Conservation (phyloP, 1,284 basidiomycete genomes). For the Irpex sp. region DNA sequence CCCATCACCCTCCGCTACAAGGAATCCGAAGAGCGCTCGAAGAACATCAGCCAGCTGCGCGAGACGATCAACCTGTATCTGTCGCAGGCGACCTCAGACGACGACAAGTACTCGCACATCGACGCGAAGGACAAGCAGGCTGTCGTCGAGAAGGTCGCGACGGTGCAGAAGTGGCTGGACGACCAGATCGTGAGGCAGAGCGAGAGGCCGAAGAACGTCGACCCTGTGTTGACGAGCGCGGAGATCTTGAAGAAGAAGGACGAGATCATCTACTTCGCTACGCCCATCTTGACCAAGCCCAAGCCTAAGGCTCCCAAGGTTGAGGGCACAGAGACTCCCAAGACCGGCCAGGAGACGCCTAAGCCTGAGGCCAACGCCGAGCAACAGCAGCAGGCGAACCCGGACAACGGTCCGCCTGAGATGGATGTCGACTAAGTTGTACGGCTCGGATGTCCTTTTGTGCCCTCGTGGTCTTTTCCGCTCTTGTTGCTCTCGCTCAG, state of each 20-base stretch:
- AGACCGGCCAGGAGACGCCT: constrained; percentile 68
- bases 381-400: constrained; percentile 47
- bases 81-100: constrained; percentile 80
- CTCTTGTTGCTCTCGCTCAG: not conserved
- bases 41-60: constrained; percentile 78
- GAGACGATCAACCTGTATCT: constrained; percentile 90
- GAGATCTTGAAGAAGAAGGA: constrained; percentile 92
- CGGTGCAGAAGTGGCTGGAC: constrained; percentile 92
- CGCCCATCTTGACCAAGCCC: constrained; percentile 87
- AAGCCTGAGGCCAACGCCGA: constrained; percentile 45
- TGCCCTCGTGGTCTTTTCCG: not conserved
- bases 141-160: constrained; percentile 86
- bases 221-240: constrained; percentile 82
- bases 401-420: constrained; percentile 64
- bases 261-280: constrained; percentile 87
- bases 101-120: constrained; percentile 91
- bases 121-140: constrained; percentile 87
- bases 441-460: not conserved
- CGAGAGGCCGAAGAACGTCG: constrained; percentile 88
- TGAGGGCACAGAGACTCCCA: constrained; percentile 72
- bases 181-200: constrained; percentile 88
- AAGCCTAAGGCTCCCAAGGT: constrained; percentile 86
- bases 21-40: constrained; percentile 85
- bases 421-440: constrained; percentile 83
- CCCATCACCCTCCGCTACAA: constrained; percentile 85